These are phyloP conservation scores for Termitomyces titanicus DNA, from an alignment of 768 basidiomycete species.

Conservation along the genomic window DNA sequence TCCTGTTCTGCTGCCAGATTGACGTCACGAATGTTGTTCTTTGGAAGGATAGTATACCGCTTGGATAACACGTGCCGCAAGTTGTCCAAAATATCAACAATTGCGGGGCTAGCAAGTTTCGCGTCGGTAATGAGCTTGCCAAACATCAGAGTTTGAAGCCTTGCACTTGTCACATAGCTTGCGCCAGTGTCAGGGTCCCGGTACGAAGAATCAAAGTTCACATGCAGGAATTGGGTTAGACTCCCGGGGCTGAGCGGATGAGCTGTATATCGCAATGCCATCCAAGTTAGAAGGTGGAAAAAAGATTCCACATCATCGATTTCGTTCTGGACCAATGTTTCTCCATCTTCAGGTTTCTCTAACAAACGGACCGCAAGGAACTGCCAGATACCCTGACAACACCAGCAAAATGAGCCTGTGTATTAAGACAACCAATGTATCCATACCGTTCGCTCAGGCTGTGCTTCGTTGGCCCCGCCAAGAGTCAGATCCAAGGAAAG, in stretches of 20 bases:
- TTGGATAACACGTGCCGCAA: too few species aligned
- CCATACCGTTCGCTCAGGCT: neutral
- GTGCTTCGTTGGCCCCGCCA: neutral
- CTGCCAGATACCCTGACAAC: neutral
- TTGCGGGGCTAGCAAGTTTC: too few species aligned
- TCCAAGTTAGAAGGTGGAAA: neutral
- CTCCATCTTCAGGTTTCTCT: neutral
- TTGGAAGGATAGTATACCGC: too few species aligned
- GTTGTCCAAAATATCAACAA: too few species aligned
- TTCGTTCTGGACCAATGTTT: neutral
- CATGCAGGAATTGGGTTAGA: neutral
- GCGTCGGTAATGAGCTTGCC: too few species aligned
- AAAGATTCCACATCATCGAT: neutral
- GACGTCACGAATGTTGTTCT: too few species aligned
- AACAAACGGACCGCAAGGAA: neutral
- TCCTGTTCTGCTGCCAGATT: too few species aligned
- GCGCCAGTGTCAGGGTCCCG: neutral
- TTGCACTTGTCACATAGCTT: too few species aligned
- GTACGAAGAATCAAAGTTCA: neutral
- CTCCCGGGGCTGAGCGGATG: neutral
- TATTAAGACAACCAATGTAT: neutral
- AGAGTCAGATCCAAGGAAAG: neutral
- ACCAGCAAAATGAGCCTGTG: neutral
- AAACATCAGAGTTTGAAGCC: too few species aligned
- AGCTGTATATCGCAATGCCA: neutral